Evolutionary conservation across 2,329 filamentous ascomycete genomes (phyloP), one percentile per base, ranked within the genome.

Genomic region (Dothiorella sarmentorum): DNA sequence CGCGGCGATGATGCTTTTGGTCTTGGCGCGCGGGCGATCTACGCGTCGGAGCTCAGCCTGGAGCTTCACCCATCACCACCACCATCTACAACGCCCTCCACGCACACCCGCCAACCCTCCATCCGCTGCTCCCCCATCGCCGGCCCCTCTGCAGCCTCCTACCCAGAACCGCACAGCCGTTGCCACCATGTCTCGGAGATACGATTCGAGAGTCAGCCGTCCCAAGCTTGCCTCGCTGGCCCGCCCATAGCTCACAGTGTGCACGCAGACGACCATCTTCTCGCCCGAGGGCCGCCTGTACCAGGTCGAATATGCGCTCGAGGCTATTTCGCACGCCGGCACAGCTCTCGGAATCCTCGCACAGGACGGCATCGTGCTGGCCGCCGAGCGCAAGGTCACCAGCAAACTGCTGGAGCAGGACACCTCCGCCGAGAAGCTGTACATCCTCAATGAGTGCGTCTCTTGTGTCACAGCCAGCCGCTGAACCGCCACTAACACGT

Each of bases 321-420:
- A 99, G 77, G 94, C 94, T 73, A 99, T 99, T 73, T 99, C 94
- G 66, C 94, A 99, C 71, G 94, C 94, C 66, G 94, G 94, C 68
- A 99, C 94, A 51, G 94, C 94, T 65, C 87, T 99, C 69, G 94
- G 94, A 58, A 97, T 99, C 72, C 83, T 99, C 65, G 94, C 95
- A 65, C 92, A 95, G 77, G 94, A 99, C 85, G 94, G 94, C 69
- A 99, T 99, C 71, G 94, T 99, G 62, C 85, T 99, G 59, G 94
- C 95, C 59, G 94, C 95, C 43, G 94, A 99, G 84, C 86, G 94
- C 75, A 99, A 99, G 81, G 94, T 99, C 69, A 99, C 94, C 62
- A 97, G 94, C 78, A 99, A 99, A 85, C 83, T 99, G 73, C 79
- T 99, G 72, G 94, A 99, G 83, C 95, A 99, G 80, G 94, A 99